These are phyloP conservation scores for Neonectria ditissima DNA, from an alignment of 2,329 filamentous ascomycete species.

Conservation along the genomic window DNA sequence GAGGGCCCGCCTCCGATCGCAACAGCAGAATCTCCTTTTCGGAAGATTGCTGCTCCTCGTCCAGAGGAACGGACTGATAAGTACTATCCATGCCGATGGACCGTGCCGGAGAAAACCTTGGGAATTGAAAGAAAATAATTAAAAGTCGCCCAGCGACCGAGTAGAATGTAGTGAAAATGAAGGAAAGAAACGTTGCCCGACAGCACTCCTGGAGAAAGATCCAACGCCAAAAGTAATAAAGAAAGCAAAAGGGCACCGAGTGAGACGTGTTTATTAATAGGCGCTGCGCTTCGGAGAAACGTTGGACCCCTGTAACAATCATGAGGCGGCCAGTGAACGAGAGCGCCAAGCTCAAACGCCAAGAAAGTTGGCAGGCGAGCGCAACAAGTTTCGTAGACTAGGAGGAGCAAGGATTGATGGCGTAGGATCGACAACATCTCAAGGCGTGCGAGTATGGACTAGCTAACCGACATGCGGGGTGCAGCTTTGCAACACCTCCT, in stretches of 20 bases:
- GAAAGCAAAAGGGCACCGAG: background rate
- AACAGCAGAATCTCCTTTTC: slow-evolving; percentile 32
- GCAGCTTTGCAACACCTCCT: slow-evolving; percentile 1
- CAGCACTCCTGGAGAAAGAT: background rate
- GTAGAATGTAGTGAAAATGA: background rate
- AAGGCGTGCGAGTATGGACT: background rate
- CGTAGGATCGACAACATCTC: background rate
- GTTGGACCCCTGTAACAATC: background rate
- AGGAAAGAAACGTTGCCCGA: background rate
- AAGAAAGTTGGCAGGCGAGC: background rate
- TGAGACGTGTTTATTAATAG: background rate
- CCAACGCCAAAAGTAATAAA: background rate
- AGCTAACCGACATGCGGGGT: slow-evolving; percentile 7
- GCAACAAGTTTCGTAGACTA: background rate
- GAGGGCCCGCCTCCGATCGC: slow-evolving; percentile 5
- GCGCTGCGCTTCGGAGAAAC: background rate
- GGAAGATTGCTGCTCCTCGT: slow-evolving; percentile 28
- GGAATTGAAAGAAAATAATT: background rate
- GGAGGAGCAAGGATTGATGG: background rate
- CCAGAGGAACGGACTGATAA: slow-evolving; percentile 19
- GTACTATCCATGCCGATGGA: background rate
- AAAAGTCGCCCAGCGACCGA: background rate
- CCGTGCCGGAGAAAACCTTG: no score
- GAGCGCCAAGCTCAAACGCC: slow-evolving; percentile 6
- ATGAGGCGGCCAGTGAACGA: slow-evolving; percentile 9